Percentiles rank a stretch among this genome's conserved stretches.
These are phyloP conservation scores for Neophaeococcomyces mojaviensis DNA, from an alignment of 2,329 filamentous ascomycete genomes.

Conservation along the genomic window DNA sequence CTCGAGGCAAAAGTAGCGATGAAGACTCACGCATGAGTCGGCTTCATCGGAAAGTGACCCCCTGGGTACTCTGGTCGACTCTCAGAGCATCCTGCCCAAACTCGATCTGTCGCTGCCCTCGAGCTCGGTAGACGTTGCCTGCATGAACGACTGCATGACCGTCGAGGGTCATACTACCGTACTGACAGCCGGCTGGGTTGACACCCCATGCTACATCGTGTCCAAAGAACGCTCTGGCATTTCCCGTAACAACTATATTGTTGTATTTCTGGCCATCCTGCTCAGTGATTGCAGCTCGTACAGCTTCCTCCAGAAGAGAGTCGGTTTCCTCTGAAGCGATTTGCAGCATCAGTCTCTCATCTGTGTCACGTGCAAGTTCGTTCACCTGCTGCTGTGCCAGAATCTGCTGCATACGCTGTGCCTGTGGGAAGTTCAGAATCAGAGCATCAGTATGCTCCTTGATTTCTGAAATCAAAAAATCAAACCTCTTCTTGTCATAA, in stretches of 20 bases:
- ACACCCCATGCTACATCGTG: constrained; percentile 7
- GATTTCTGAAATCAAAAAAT: constrained; percentile 1
- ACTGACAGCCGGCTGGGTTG: not conserved
- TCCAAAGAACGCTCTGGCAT: constrained; percentile 3
- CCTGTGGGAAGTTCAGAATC: constrained; percentile 25
- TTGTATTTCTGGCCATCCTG: constrained; percentile 2
- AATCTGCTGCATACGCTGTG: constrained; percentile 16
- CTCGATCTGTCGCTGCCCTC: constrained; percentile 5
- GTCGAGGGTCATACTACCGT: constrained; percentile 2
- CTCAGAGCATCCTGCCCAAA: constrained; percentile 5
- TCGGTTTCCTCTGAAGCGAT: constrained; percentile 1
- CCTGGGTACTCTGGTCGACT: not conserved
- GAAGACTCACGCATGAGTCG: too few relatives aligned
- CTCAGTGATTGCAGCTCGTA: not conserved
- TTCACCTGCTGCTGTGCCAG: constrained; percentile 22
- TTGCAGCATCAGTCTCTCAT: constrained; percentile 6
- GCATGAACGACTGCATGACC: constrained; percentile 6
- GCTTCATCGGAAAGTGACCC: not conserved
- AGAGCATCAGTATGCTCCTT: constrained; percentile 12
- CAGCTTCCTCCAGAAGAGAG: not conserved
- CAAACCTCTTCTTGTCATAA: constrained; percentile 9
- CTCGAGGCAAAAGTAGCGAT: too few relatives aligned
- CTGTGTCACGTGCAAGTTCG: constrained; percentile 4
- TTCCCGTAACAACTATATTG: not conserved
- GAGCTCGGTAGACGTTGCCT: constrained; percentile 7